These are phyloP conservation scores for Pyrenophora graminea DNA, from an alignment of 2,329 filamentous ascomycete genomes.

Conservation along the genomic window DNA sequence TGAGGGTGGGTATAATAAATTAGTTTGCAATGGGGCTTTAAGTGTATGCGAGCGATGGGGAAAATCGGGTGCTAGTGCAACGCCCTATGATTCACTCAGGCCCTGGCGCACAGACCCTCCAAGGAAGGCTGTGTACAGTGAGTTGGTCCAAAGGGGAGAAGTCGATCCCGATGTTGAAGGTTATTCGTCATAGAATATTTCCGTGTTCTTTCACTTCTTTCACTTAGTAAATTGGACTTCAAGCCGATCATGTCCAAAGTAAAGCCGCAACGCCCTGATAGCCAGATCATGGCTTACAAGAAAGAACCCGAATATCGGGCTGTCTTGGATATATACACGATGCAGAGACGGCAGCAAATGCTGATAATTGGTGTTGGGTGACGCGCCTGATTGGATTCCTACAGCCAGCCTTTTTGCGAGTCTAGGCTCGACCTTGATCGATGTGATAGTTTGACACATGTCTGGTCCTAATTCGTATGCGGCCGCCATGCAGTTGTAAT, in stretches of 20 bases:
- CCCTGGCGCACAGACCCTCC: too few relatives aligned
- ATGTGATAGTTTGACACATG: conserved; percentile 1
- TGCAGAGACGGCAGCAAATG: conserved; percentile 7
- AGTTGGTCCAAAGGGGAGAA: too few relatives aligned
- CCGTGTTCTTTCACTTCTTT: too few relatives aligned
- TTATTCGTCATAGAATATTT: too few relatives aligned
- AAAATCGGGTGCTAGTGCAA: too few relatives aligned
- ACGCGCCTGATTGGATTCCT: background rate
- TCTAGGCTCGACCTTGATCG: conserved; percentile 1
- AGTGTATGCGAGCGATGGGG: too few relatives aligned
- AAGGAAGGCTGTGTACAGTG: too few relatives aligned
- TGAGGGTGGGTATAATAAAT: too few relatives aligned
- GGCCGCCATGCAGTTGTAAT: conserved; percentile 6
- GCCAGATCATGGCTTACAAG: conserved; percentile 3
- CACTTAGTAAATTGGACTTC: background rate
- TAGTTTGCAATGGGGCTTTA: too few relatives aligned
- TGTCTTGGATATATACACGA: conserved; percentile 1
- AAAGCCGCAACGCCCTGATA: conserved; percentile 2
- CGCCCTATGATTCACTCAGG: too few relatives aligned
- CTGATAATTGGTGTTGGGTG: background rate
- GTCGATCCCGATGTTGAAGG: too few relatives aligned
- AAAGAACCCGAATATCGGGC: conserved; percentile 1
- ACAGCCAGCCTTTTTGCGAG: conserved; percentile 1
- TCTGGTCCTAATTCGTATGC: conserved; percentile 5
- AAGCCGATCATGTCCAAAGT: conserved; percentile 1